Base-by-base conservation (phyloP, 495 filamentous ascomycete genomes). In the Tuber umbilicatum region DNA sequence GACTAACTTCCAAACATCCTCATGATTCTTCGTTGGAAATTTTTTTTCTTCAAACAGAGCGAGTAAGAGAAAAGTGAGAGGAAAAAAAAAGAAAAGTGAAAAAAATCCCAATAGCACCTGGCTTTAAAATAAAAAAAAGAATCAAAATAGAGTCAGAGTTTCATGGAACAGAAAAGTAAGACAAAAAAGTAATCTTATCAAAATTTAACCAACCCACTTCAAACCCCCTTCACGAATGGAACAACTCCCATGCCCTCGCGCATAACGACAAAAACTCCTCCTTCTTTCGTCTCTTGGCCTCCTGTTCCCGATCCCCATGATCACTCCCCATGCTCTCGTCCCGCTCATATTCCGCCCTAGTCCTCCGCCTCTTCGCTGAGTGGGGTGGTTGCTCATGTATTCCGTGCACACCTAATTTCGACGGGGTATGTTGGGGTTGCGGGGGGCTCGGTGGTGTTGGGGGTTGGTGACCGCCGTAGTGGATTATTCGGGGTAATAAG, bases 241-340 rank as follows among this genome's bases (percentile, higher is more conserved):
- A 96, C 71, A 99, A 82, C 85, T 99, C 95, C 95, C 95, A 99
- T 38, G 94, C 94, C 80, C 93, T 86, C 70, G 91, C 89, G 81
- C 95, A 99, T 64, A 98, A 84, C 69, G 87, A 85, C 77, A 99
- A 84, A 82, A 99, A 99, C 81, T 99, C 94, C 68, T 97, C 94
- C 83, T 94, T 93, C 89, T 99, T 99, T 83, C 88, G 90, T 73
- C 88, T 86, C 81, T 93, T 89, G n/a, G 89, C 91, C 74, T 93
- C 93, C 6, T 94, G 93, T 31, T 64, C 55, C 55, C 55, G 55
- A 64, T 64, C 55, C 69, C 92, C 93, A 64, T 92, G 92, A 75
- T 94, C 93, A 2, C 91, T 91, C 16, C 91, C 91, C 67, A 86
- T 85, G 77, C 89, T 86, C 70, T 83, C 83, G 45, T 81, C 76